Evolutionary conservation across 371 early-diverging fungal species (phyloP), one percentile per base, ranked within the genome.

Genomic region (Mucor racemosus): DNA sequence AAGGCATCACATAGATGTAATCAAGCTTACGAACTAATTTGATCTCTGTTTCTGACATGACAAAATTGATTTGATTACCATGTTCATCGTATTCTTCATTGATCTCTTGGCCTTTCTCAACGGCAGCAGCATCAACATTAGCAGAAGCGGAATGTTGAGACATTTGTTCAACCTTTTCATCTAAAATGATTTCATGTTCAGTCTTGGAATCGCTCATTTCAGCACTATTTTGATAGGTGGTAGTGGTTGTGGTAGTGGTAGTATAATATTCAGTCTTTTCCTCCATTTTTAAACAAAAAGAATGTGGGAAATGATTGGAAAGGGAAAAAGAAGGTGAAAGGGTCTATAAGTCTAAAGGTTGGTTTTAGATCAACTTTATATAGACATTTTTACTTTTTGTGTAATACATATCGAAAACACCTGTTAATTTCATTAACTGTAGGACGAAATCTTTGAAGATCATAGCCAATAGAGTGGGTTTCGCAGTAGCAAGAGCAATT

Each of bases 1-100:
- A 71, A 35, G 71, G 71, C 71, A 71, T 71, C 1, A 71, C 71
- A 38, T 66, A 71, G 14, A 71, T 66, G 26, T 9, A 71, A 62
- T 71, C 71, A 10, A 71, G 34, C 15, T 66, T 71, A 33, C 62
- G 60, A 34, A 71, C 40, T 3, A 71, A 15, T 9, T 40, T 58
- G 5, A 8, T 58, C 41, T 79, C 77, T 8, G 57, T 62, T 0
- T 34, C 53, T 41, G 58, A 48, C 31, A 66, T 60, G 35, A 58
- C 58, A 56, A 72, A 71, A 34, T 63, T 48, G 42, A 67, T 57
- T 19, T 54, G 64, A 4, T 74, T 69, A 41, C 79, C 79, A 7
- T 67, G 62, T 9, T 42, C 68, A 65, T 79, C 75, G n/a, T 56
- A 70, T 21, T 65, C 57, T 38, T 26, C 38, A 6, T 14, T 34